Evolutionary conservation across 805 yeast genomes (phyloP).

Genomic region (Nakazawaea anatomiae): DNA sequence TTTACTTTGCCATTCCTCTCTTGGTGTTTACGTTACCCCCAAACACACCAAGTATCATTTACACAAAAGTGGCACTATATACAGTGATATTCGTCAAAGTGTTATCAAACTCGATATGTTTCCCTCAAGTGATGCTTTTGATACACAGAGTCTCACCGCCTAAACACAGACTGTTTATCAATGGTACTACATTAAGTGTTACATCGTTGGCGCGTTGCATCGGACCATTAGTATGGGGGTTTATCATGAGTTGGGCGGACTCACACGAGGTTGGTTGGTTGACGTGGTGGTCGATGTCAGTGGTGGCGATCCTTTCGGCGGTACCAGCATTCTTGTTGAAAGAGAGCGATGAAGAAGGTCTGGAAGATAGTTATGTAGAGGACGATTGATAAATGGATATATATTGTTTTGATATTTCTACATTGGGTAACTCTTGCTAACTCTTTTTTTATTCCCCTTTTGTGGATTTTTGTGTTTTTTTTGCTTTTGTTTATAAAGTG

Average conservation of each 20-base stretch:
- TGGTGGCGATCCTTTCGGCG: slow-evolving; percentile 3
- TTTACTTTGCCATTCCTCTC: slow-evolving; percentile 42
- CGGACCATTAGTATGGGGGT: slow-evolving; percentile 59
- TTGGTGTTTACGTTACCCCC: slow-evolving; percentile 34
- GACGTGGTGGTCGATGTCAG: slow-evolving; percentile 13
- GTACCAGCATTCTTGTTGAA: slow-evolving; percentile 3
- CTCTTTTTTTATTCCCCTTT: neutral
- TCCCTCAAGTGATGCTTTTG: slow-evolving; percentile 47
- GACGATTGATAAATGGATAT: neutral
- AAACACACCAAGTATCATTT: slow-evolving; percentile 1
- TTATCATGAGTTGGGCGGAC: slow-evolving; percentile 8
- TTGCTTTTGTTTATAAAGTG: neutral
- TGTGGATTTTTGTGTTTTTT: no score
- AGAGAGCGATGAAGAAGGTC: neutral
- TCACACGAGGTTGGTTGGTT: slow-evolving; percentile 8
- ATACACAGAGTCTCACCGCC: slow-evolving; percentile 50
- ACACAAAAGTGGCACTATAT: slow-evolving; percentile 18
- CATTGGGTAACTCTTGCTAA: neutral
- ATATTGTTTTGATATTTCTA: neutral
- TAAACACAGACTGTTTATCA: slow-evolving; percentile 51
- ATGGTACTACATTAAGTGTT: slow-evolving; percentile 51
- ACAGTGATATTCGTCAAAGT: slow-evolving; percentile 18
- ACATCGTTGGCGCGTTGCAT: slow-evolving; percentile 48
- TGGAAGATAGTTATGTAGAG: neutral
- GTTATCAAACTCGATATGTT: slow-evolving; percentile 38